Evolutionary conservation across 2,329 filamentous ascomycete species (phyloP).

Genomic region (Cladosporium halotolerans): DNA sequence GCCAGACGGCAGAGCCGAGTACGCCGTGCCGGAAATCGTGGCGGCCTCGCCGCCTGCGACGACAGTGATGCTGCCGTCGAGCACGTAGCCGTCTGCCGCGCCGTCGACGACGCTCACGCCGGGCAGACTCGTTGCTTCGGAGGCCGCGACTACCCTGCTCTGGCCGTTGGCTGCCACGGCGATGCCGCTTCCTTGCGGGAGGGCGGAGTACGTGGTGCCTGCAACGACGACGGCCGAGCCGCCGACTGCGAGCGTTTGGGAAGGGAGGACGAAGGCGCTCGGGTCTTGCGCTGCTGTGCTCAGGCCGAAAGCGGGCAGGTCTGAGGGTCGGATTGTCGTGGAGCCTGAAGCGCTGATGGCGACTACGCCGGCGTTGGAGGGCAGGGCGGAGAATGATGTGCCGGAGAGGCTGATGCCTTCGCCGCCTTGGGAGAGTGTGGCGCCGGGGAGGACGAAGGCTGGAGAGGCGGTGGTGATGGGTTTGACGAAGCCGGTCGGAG

Average conservation of each 20-base stretch:
- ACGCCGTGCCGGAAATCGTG: neutral
- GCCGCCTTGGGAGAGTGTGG: neutral
- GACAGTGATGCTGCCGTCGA: slow-evolving; percentile 6
- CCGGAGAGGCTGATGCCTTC: neutral
- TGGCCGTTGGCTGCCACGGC: neutral
- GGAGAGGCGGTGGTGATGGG: neutral
- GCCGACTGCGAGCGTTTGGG: slow-evolving; percentile 1
- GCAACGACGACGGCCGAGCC: neutral
- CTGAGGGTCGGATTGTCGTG: neutral
- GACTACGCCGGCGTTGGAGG: slow-evolving; percentile 4
- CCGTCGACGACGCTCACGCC: neutral
- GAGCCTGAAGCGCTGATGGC: neutral
- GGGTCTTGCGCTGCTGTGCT: neutral
- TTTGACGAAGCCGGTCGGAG: neutral
- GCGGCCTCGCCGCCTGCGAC: neutral
- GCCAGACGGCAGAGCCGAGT: slow-evolving; percentile 7
- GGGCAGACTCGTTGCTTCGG: neutral
- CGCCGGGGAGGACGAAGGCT: neutral
- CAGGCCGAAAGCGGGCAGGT: neutral
- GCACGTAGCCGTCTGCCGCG: neutral
- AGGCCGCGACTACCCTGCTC: neutral
- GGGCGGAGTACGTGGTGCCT: slow-evolving; percentile 3
- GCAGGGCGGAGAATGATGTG: slow-evolving; percentile 8
- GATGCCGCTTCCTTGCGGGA: neutral
- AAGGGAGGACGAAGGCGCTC: neutral